Conservation (phyloP, 2,329 filamentous ascomycete species). For the Aureobasidium lini region DNA sequence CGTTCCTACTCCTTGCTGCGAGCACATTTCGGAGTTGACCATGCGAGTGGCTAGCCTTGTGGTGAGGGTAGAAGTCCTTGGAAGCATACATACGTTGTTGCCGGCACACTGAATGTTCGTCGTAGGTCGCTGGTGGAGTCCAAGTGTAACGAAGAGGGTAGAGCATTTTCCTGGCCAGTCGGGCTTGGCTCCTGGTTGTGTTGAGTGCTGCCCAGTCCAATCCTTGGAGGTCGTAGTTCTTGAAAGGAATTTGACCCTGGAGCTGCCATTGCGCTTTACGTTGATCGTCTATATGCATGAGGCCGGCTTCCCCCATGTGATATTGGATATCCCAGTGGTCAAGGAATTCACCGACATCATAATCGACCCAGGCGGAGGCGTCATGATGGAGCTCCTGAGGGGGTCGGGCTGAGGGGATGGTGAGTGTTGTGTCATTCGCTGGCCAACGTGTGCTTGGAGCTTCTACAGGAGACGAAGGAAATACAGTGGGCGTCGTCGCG, state of each 20-base stretch:
- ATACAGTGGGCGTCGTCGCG: neutral
- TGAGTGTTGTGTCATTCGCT: neutral
- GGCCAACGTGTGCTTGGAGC: neutral
- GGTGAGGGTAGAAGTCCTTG: slow-evolving; percentile 29
- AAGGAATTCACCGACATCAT: slow-evolving; percentile 27
- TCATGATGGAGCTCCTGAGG: slow-evolving; percentile 4
- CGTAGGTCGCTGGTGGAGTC: neutral
- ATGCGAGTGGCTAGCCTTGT: slow-evolving; percentile 46
- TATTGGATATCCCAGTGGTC: slow-evolving; percentile 24
- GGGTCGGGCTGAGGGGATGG: neutral
- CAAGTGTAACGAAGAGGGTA: slow-evolving; percentile 19
- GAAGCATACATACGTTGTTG: slow-evolving; percentile 23
- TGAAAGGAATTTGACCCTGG: slow-evolving; percentile 13
- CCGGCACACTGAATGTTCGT: neutral
- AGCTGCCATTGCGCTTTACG: slow-evolving; percentile 16
- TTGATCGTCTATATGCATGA: slow-evolving; percentile 16
- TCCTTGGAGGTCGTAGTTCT: slow-evolving; percentile 28
- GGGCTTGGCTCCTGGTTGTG: slow-evolving; percentile 22
- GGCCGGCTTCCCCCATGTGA: slow-evolving; percentile 16
- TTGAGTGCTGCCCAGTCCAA: slow-evolving; percentile 28
- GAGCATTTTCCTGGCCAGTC: slow-evolving; percentile 23
- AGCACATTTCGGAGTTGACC: slow-evolving; percentile 54
- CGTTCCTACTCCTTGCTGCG: slow-evolving; percentile 46
- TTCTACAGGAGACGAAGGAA: neutral
- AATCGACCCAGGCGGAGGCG: slow-evolving; percentile 13